These are phyloP conservation scores for Colletotrichum sp. DNA, from an alignment of 2,329 filamentous ascomycete genomes.

Conservation along the genomic window DNA sequence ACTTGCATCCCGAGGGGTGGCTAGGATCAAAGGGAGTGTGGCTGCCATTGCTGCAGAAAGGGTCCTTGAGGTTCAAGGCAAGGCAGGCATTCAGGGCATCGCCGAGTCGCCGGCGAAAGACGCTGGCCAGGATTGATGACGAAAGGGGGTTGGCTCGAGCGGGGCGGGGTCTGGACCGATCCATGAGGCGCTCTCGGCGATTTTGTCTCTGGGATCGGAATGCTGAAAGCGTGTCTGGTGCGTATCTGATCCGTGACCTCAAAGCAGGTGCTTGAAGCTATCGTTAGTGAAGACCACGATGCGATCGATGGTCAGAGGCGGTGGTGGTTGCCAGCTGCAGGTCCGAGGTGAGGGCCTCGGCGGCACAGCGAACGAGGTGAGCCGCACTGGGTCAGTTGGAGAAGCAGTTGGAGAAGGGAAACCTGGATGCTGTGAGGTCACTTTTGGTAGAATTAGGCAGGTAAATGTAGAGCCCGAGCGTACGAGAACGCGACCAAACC, in stretches of 20 bases:
- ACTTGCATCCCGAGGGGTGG: not conserved
- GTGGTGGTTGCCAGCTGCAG: not conserved
- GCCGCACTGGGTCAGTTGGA: not conserved
- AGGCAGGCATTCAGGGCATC: not conserved
- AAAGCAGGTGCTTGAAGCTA: not conserved
- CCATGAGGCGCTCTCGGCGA: not conserved
- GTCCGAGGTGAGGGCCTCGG: not conserved
- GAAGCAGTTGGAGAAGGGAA: not conserved
- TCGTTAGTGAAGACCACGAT: not conserved
- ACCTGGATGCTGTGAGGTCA: not conserved
- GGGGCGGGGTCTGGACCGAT: not conserved
- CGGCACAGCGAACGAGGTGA: not conserved
- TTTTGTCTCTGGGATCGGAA: not conserved
- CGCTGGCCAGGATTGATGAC: not conserved
- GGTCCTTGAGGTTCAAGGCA: not conserved
- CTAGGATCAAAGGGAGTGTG: not conserved
- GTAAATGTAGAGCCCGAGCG: not conserved
- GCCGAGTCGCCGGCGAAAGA: not conserved
- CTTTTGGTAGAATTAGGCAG: not conserved
- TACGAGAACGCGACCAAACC: not conserved
- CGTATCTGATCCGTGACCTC: not conserved
- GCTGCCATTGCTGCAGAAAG: slow-evolving; percentile 7
- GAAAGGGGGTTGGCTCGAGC: slow-evolving; percentile 1
- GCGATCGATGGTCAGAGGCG: not conserved
- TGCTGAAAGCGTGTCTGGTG: not conserved